A percentile compares a stretch with the other conserved stretches of the same genome.
Conservation (phyloP, 2,329 filamentous ascomycete genomes). For the Penicillium sp. region DNA sequence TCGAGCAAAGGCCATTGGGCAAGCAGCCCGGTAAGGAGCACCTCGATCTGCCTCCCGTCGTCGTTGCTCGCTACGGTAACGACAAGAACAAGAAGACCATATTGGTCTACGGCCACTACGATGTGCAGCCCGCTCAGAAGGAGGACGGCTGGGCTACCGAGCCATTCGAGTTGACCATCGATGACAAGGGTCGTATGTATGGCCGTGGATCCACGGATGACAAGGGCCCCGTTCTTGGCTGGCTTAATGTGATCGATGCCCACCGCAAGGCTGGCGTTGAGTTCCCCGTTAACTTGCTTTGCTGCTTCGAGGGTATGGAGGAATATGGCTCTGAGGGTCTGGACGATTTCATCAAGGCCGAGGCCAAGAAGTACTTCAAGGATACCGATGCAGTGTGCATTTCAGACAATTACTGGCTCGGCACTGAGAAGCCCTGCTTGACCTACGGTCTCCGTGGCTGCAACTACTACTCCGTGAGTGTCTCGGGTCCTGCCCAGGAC, state of each 20-base stretch:
- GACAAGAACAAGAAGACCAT: conserved; percentile 94
- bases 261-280: conserved; percentile 94
- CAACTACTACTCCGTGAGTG: conserved; percentile 94
- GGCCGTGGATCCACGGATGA: conserved; percentile 95
- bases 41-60: conserved; percentile 87
- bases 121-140: conserved; percentile 92
- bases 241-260: conserved; percentile 97
- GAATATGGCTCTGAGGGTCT: conserved; percentile 97
- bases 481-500: conserved; percentile 89
- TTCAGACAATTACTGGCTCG: conserved; percentile 99
- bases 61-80: conserved; percentile 88
- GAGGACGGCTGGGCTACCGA: conserved; percentile 95
- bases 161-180: conserved; percentile 84
- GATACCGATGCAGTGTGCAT: conserved; percentile 97
- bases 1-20: conserved; percentile 83
- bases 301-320: conserved; percentile 99
- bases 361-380: conserved; percentile 92
- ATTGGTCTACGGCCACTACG: conserved; percentile 97
- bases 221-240: conserved; percentile 95
- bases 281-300: conserved; percentile 94
- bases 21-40: conserved; percentile 90
- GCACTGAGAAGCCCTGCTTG: conserved; percentile 96
- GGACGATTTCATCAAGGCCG: conserved; percentile 88
- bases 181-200: conserved; percentile 92
- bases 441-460: conserved; percentile 96